Evolutionary conservation across 2,329 filamentous ascomycete species (phyloP).

Genomic region (Pseudogymnoascus sp.): DNA sequence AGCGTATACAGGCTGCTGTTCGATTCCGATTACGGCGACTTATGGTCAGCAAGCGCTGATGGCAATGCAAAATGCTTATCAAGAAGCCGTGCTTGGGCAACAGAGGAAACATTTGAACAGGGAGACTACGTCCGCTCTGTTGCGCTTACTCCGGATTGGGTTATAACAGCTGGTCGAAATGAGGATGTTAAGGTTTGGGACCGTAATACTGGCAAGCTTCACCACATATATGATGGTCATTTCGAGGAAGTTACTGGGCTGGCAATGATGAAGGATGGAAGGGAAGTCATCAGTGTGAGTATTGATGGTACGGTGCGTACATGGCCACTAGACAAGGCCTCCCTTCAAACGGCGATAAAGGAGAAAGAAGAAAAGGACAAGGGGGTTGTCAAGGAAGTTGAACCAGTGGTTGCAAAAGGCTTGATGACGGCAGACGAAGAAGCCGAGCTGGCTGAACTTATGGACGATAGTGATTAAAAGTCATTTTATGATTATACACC

Average conservation of each 20-base stretch:
- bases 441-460: constrained; percentile 81
- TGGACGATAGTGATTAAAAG: constrained; percentile 64
- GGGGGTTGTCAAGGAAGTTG: constrained; percentile 37
- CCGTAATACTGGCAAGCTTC: constrained; percentile 61
- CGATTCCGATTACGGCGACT: constrained; percentile 52
- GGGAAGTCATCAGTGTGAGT: constrained; percentile 67
- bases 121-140: constrained; percentile 88
- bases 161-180: constrained; percentile 82
- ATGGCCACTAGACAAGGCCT: constrained; percentile 66
- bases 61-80: constrained; percentile 78
- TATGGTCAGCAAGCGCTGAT: constrained; percentile 93
- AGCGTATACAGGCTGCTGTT: constrained; percentile 79
- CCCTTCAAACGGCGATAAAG: constrained; percentile 51
- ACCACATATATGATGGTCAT: constrained; percentile 73
- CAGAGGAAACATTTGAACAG: constrained; percentile 69
- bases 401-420: constrained; percentile 40
- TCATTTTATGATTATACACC: background rate
- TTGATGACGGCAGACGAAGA: constrained; percentile 84
- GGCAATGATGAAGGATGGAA: constrained; percentile 50
- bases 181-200: constrained; percentile 93
- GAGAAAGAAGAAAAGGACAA: constrained; percentile 43
- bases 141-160: constrained; percentile 67
- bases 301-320: constrained; percentile 84
- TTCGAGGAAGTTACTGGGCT: constrained; percentile 89
- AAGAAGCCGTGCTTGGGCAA: constrained; percentile 59